phyloP scores from a whole-genome alignment of 2,329 filamentous ascomycete species.

The Colletotrichum sp. region DNA sequence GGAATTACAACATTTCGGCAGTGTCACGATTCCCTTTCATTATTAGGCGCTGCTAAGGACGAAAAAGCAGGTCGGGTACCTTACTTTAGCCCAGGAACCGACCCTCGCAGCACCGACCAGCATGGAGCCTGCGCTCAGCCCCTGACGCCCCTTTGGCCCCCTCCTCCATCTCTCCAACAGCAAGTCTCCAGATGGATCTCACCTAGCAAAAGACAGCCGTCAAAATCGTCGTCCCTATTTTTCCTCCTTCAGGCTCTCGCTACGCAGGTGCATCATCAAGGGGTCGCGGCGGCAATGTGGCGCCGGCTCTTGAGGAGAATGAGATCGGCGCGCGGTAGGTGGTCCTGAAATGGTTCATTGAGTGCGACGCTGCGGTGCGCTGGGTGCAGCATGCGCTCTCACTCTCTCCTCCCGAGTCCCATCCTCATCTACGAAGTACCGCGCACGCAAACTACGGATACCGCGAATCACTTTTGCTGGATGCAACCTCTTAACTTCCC shows the following conservation, averaged over 20 bases:
- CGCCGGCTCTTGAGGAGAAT: constrained; percentile 5
- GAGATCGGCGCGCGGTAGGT: background rate
- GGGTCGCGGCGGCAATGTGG: background rate
- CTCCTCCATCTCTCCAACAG: background rate
- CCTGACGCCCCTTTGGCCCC: background rate
- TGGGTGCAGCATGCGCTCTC: background rate
- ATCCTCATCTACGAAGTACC: background rate
- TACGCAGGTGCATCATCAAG: background rate
- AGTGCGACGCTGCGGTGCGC: background rate
- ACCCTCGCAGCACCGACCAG: background rate
- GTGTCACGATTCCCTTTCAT: background rate
- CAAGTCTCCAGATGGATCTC: background rate
- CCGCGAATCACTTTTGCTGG: background rate
- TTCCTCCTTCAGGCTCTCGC: background rate
- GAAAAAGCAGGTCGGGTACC: constrained; percentile 2
- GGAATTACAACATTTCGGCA: background rate
- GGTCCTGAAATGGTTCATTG: constrained; percentile 6
- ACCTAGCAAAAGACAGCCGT: background rate
- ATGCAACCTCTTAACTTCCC: background rate
- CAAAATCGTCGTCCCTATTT: background rate
- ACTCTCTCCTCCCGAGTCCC: background rate
- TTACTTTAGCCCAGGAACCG: constrained; percentile 9
- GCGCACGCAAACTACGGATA: background rate
- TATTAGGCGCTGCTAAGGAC: background rate
- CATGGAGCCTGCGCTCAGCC: constrained; percentile 9